Conservation (phyloP, 805 yeast genomes). For the Peterozyma xylosa region DNA sequence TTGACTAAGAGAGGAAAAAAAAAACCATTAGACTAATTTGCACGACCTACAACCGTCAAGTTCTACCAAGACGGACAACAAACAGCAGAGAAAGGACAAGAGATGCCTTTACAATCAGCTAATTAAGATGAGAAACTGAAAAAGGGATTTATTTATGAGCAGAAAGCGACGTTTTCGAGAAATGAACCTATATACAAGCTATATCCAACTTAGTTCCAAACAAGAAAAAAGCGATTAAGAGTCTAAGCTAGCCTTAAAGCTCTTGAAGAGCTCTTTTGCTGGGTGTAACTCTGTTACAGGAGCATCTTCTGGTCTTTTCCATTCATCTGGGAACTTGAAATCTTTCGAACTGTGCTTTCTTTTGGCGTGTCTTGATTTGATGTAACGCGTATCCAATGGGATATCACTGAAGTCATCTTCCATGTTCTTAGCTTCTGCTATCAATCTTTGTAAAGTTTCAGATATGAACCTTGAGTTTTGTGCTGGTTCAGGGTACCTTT, state of each 20-base stretch:
- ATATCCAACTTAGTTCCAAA: too few relatives aligned
- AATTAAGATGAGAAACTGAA: too few relatives aligned
- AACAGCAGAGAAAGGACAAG: too few relatives aligned
- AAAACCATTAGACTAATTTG: too few relatives aligned
- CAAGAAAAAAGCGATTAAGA: too few relatives aligned
- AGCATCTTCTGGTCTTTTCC: slow-evolving; percentile 73
- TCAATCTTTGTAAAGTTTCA: slow-evolving; percentile 51
- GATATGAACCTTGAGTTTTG: slow-evolving; percentile 78
- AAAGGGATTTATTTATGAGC: too few relatives aligned
- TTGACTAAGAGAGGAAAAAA: too few relatives aligned
- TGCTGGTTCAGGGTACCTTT: slow-evolving; percentile 64
- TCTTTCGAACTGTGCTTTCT: slow-evolving; percentile 31
- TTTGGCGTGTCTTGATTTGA: slow-evolving; percentile 33
- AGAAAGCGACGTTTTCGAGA: too few relatives aligned
- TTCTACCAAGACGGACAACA: too few relatives aligned
- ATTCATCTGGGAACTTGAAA: slow-evolving; percentile 62
- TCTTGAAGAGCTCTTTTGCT: background rate
- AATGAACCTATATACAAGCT: too few relatives aligned
- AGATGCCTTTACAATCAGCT: too few relatives aligned
- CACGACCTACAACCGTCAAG: too few relatives aligned
- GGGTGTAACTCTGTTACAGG: slow-evolving; percentile 36
- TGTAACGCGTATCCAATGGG: slow-evolving; percentile 76
- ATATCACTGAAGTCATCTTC: slow-evolving; percentile 65
- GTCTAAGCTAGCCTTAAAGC: background rate
- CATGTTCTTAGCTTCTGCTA: slow-evolving; percentile 56